A percentile compares a stretch with the other conserved stretches of the same genome.
These are phyloP conservation scores for Calocybe gambosa DNA, from an alignment of 1,284 basidiomycete genomes.

Conservation along the genomic window DNA sequence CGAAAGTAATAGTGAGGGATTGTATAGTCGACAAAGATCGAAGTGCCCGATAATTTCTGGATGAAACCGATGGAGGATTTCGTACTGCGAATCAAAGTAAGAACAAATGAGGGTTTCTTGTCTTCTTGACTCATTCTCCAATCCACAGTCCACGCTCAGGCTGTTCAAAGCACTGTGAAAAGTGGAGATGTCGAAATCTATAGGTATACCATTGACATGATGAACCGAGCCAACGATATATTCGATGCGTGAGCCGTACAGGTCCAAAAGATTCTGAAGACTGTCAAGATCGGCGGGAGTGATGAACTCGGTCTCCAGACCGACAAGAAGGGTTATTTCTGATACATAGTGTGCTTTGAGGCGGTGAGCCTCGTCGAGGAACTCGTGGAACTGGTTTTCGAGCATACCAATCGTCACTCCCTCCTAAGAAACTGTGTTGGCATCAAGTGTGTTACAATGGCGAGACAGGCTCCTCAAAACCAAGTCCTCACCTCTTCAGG, in stretches of 20 bases:
- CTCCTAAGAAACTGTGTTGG: slow-evolving; percentile 29
- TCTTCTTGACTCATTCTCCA: slow-evolving; percentile 15
- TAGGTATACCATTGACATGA: slow-evolving; percentile 83
- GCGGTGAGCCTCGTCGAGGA: slow-evolving; percentile 71
- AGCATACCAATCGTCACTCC: slow-evolving; percentile 44
- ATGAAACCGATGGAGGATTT: slow-evolving; percentile 60
- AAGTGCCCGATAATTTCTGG: slow-evolving; percentile 94
- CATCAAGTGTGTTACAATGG: background rate
- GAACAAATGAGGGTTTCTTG: slow-evolving; percentile 48
- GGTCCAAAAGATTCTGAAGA: slow-evolving; percentile 45
- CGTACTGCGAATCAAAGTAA: slow-evolving; percentile 83
- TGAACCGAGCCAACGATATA: slow-evolving; percentile 94
- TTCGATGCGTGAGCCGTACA: slow-evolving; percentile 55
- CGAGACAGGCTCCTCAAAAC: slow-evolving; percentile 4
- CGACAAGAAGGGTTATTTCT: slow-evolving; percentile 78
- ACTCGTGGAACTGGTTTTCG: slow-evolving; percentile 56
- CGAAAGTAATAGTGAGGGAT: slow-evolving; percentile 49
- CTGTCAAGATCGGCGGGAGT: slow-evolving; percentile 57
- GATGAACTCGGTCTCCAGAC: slow-evolving; percentile 93
- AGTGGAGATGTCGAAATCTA: slow-evolving; percentile 84
- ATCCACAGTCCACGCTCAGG: no score
- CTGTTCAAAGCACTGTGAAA: slow-evolving; percentile 57
- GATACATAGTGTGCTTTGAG: slow-evolving; percentile 56
- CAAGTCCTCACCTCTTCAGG: slow-evolving; percentile 76
- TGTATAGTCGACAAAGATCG: slow-evolving; percentile 84